Evolutionary conservation across 345 rosid species (phyloP), one percentile per base, ranked within the genome.

Genomic region (Pseudoturritis turrita): DNA sequence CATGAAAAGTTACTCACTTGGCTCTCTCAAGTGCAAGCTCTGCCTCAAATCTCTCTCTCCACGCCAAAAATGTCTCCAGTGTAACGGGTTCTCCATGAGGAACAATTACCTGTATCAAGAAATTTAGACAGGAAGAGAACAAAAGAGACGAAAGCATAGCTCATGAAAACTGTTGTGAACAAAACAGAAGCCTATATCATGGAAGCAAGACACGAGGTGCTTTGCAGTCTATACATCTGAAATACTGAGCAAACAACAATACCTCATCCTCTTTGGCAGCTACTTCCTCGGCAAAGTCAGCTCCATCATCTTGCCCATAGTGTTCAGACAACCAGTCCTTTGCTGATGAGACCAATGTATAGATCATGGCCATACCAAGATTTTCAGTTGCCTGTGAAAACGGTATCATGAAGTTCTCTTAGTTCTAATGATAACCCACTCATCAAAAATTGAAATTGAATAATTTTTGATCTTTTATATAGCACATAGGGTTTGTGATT

Each of bases 31-130:
- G 87, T 36, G 99, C 98, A 81, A 95, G 81, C 84, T 92, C 99
- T 71, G 97, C 99, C 76, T 95, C 98, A 74, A 74, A 91, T 82
- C 90, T 88, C 80, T 91, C 99, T 74, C 99, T 88, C 99, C 99
- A 91, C 3, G 86, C 96, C 72, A 88, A 62, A 87, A 95, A 95
- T 18, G 99, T 88, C 60, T 92, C 96, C 68, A 90, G 72, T 4
- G 98, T 91, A 65, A 95, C 99, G 77, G 97, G 88, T 81, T 95
- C 99, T 73, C 99, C 99, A 84, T 91, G 99, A 37, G 99, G 99
- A 46, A 95, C 71, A 81, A 91, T 84, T 19, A 91, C 79, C 92
- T 95, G 81, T 43, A 61, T 57, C 57, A n/a, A 65, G 8, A 62
- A 37, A 62, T 37, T 69, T 62, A 55, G 65, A 45, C 21, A 47